A percentile compares a stretch with the other conserved stretches of the same genome.
Evolutionary conservation across 148 eudicot genomes (phyloP).

Genomic region (Cornus suecica): DNA sequence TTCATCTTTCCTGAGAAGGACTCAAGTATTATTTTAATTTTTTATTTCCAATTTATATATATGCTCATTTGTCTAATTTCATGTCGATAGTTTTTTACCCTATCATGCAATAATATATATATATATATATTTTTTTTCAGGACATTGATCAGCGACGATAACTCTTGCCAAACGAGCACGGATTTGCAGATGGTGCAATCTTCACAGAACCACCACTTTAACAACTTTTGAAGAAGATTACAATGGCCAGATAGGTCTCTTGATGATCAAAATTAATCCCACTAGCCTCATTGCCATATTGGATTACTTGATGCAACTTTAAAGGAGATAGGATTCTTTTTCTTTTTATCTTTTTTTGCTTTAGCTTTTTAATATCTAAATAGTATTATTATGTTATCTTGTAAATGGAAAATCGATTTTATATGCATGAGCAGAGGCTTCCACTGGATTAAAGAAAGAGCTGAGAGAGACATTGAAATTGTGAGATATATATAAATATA

Average conservation of each 20-base stretch:
- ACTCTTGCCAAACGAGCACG: conserved; percentile 55
- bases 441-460: not conserved
- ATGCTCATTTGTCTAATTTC: not conserved
- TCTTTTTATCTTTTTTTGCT: not conserved
- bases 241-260: not conserved
- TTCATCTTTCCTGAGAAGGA: no score
- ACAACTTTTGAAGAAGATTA: conserved; percentile 38
- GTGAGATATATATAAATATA: not conserved
- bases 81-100: no score
- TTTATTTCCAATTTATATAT: no score
- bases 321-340: not conserved
- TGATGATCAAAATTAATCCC: not conserved
- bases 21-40: no score
- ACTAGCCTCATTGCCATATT: not conserved
- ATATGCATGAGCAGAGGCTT: conserved; percentile 13
- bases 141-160: conserved; percentile 61
- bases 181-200: conserved; percentile 79
- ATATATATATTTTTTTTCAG: conserved; percentile 34
- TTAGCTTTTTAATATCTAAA: not conserved
- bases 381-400: conserved; percentile 11
- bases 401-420: conserved; percentile 28
- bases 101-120: no score
- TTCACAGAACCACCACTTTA: conserved; percentile 65
- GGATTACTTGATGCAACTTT: not conserved
- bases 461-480: not conserved